Percentiles rank a stretch among this genome's conserved stretches.
Conservation (phyloP, 345 rosid species). For the Citrus inodora region DNA sequence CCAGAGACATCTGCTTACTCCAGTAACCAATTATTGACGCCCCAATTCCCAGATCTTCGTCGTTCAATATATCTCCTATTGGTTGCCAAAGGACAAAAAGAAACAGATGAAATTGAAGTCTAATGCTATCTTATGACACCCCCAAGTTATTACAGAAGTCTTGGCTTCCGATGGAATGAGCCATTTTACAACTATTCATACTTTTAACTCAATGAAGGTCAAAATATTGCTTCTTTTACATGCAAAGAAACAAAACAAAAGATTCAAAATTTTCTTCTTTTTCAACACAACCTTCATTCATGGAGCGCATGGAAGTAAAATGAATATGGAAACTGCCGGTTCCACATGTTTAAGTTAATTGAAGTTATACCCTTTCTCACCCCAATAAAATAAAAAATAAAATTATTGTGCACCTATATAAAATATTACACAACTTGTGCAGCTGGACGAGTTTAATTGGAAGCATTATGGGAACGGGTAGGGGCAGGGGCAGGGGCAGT, state of each 20-base stretch:
- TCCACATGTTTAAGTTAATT: no score
- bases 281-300: not conserved
- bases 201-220: not conserved
- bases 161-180: not conserved
- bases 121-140: not conserved
- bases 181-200: not conserved
- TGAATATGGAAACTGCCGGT: no score
- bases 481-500: no score
- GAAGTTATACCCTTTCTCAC: no score
- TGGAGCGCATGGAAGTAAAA: no score
- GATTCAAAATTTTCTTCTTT: not conserved
- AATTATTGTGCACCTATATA: no score
- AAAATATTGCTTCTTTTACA: not conserved
- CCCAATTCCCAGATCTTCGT: not conserved
- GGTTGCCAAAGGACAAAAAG: not conserved
- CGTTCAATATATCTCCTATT: not conserved
- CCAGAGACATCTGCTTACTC: constrained; percentile 7
- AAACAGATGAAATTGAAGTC: not conserved
- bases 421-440: no score
- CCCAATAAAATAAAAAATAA: no score
- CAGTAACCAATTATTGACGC: not conserved
- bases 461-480: no score
- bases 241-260: not conserved
- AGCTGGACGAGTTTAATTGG: no score
- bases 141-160: not conserved